Evolutionary conservation across 2,329 filamentous ascomycete species (phyloP), one percentile per base, ranked within the genome.

Genomic region (Cadophora malorum): DNA sequence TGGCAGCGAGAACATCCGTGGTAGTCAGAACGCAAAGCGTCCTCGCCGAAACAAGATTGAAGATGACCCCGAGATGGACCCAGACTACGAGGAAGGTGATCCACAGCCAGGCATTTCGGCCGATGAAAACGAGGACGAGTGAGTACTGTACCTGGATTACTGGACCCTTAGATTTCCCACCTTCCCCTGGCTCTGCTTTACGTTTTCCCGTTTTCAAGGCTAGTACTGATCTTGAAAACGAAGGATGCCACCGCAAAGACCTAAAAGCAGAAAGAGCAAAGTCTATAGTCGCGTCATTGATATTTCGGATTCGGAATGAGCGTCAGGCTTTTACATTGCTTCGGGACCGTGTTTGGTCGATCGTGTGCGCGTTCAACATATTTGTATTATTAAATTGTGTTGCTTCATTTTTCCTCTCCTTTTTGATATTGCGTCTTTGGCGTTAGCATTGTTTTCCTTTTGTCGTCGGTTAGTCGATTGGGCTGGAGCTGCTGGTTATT

Each of bases 111-210:
- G 28, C 7, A 61, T 61, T 31, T 58, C 25, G n/a, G 49, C 31
- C 23, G 47, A 60, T 35, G 64, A 60, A 21, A 33, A 60, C 23
- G 64, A 60, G 45, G 55, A 61, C 33, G 56, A 66, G 64, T 66
- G 55, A 66, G 64, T 66, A 55, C 31, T 3, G 64, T 66, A 55
- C 31, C 7, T 10, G 19, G 35, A 31, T 25, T n/a, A 28, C 19
- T 33, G 52, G 28, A 33, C 52, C 25, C 55, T 31, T 28, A n/a
- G 9, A 55, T 28, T 16, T 38, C 12, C 21, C 9, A 25, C 35
- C 35, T 38, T 41, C 25, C 35, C 33, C 56, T 38, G 31, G 31
- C 56, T 45, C 56, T 41, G 2, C 4, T 10, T n/a, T 4, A 10
- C 8, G 16, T 2, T 6, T 12, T 25, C 50, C 23, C 16, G 19